These are phyloP conservation scores for Paracorniculantispora psalliotae DNA, from an alignment of 2,329 filamentous ascomycete species.

Conservation along the genomic window DNA sequence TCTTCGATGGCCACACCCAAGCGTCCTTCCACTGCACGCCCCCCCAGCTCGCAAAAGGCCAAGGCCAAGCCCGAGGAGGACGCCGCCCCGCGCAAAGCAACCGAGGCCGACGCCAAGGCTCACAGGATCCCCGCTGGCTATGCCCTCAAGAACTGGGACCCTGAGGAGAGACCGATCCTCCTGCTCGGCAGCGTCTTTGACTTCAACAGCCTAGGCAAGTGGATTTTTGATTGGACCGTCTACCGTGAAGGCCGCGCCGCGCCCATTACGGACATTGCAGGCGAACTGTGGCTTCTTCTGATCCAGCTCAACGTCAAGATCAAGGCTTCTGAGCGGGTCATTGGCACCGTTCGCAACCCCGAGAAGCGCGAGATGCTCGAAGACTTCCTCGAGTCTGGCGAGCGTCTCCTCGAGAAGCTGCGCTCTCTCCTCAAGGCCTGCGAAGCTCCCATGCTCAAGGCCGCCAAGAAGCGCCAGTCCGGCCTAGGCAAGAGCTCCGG, in stretches of 20 bases:
- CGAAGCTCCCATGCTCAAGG: slow-evolving; percentile 92
- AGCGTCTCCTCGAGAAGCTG: slow-evolving; percentile 80
- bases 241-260: slow-evolving; percentile 78
- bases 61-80: slow-evolving; percentile 31
- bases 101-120: slow-evolving; percentile 53
- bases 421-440: slow-evolving; percentile 83
- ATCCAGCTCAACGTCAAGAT: slow-evolving; percentile 93
- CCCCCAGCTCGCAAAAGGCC: slow-evolving; percentile 33
- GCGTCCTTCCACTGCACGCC: slow-evolving; percentile 49
- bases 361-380: slow-evolving; percentile 78
- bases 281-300: slow-evolving; percentile 89
- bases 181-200: slow-evolving; percentile 94
- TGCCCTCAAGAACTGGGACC: slow-evolving; percentile 98
- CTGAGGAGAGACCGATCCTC: slow-evolving; percentile 86
- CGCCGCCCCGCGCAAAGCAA: slow-evolving; percentile 43
- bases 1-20: slow-evolving; percentile 46
- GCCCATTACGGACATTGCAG: slow-evolving; percentile 84
- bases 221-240: slow-evolving; percentile 99
- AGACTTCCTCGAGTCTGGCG: slow-evolving; percentile 85
- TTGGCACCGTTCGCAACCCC: slow-evolving; percentile 63
- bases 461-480: slow-evolving; percentile 65
- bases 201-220: slow-evolving; percentile 94
- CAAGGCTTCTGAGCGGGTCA: slow-evolving; percentile 78
- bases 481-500: slow-evolving; percentile 84
- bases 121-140: slow-evolving; percentile 83